These are phyloP conservation scores for Sarocladiaceae sp. DNA, from an alignment of 2,329 filamentous ascomycete species.

Conservation along the genomic window DNA sequence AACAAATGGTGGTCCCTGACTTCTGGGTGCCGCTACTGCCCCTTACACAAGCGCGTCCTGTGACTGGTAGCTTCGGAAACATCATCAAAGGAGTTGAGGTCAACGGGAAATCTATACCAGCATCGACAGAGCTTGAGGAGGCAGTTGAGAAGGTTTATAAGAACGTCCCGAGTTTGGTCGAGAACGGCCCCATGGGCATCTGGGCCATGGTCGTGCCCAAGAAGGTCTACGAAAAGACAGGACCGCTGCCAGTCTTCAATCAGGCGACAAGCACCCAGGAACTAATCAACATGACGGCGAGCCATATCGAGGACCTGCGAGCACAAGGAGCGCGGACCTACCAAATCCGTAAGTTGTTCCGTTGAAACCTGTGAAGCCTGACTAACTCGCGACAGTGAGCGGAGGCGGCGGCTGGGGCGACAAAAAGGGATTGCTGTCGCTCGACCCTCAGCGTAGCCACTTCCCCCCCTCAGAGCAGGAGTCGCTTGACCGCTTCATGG, in stretches of 20 bases:
- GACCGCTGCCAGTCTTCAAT: background rate
- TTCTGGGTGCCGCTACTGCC: slow-evolving; percentile 51
- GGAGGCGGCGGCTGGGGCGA: slow-evolving; percentile 82
- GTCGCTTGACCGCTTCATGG: slow-evolving; percentile 49
- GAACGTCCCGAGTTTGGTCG: slow-evolving; percentile 21
- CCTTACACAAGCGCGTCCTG: slow-evolving; percentile 57
- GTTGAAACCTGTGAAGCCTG: background rate
- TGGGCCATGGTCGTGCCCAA: slow-evolving; percentile 65
- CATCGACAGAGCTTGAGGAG: slow-evolving; percentile 67
- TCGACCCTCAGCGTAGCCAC: slow-evolving; percentile 65
- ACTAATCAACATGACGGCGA: slow-evolving; percentile 20
- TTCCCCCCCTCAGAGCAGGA: slow-evolving; percentile 41
- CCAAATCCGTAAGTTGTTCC: slow-evolving; percentile 26
- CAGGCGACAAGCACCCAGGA: slow-evolving; percentile 12
- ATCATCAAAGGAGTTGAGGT: slow-evolving; percentile 64
- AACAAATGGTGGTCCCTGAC: slow-evolving; percentile 19
- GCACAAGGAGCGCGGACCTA: slow-evolving; percentile 41
- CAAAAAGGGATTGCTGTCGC: slow-evolving; percentile 72
- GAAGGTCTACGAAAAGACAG: background rate
- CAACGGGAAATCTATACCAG: slow-evolving; percentile 46
- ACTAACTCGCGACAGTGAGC: slow-evolving; percentile 48
- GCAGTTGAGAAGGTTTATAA: slow-evolving; percentile 57
- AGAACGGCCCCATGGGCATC: slow-evolving; percentile 52
- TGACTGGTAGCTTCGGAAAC: slow-evolving; percentile 69
- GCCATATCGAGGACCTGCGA: slow-evolving; percentile 29